Percentiles rank a stretch among this genome's conserved stretches.
Conservation (phyloP, 2,329 filamentous ascomycete genomes). For the Fonsecaea monophora region DNA sequence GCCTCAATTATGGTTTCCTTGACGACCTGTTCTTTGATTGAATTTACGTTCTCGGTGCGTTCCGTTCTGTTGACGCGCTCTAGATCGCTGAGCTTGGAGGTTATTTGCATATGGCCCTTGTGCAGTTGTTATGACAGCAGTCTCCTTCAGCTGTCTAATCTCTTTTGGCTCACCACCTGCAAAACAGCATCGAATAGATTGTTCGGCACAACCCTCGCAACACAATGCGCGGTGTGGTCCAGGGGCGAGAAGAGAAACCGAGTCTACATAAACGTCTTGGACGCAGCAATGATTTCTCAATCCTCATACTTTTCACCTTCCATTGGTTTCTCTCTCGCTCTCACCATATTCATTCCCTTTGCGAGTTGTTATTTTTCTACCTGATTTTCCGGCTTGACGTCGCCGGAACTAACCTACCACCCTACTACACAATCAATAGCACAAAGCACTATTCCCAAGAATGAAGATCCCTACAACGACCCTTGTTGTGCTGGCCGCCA, state of each 20-base stretch:
- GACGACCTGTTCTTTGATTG: constrained; percentile 12
- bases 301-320: constrained; percentile 24
- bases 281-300: constrained; percentile 16
- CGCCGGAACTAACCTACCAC: neutral
- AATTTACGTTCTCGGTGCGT: constrained; percentile 6
- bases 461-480: constrained; percentile 31
- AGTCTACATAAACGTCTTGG: constrained; percentile 31
- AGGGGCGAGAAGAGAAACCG: neutral
- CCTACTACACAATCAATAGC: neutral
- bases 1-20: neutral
- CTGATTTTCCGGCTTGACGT: neutral
- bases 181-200: constrained; percentile 14
- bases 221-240: constrained; percentile 7
- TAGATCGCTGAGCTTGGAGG: constrained; percentile 15
- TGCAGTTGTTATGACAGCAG: constrained; percentile 34
- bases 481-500: constrained; percentile 27
- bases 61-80: neutral
- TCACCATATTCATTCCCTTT: constrained; percentile 27
- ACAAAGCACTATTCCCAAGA: neutral
- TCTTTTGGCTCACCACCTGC: constrained; percentile 29
- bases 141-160: constrained; percentile 34
- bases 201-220: constrained; percentile 29
- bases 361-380: constrained; percentile 14
- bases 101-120: constrained; percentile 18
- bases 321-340: constrained; percentile 24